Evolutionary conservation across 169 alveolate species (phyloP), one percentile per base, ranked within the genome.

Genomic region (Theileria annulata): DNA sequence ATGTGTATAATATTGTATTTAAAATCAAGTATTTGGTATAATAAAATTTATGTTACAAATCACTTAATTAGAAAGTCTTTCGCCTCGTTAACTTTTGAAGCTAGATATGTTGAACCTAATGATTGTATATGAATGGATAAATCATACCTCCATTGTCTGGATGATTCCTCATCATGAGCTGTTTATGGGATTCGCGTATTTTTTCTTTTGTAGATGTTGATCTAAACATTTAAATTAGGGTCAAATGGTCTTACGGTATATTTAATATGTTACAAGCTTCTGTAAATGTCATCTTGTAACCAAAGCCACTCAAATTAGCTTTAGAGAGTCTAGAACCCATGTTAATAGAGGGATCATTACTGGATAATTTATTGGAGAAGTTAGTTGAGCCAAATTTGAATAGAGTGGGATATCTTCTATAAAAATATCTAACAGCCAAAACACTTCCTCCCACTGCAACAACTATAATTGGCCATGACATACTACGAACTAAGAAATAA

Each of bases 51-150:
- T 19, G 27, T 21, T 25, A 64, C 33, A 25, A n/a, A 19, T 51
- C 17, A 90, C 64, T 92, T 92, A 13, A 91, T 73, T 49, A 92
- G 68, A 51, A 77, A 76, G 71, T 94, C 97, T 75, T 94, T 94
- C 21, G 97, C 97, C 63, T 94, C 97, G 71, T 94, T 94, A 28
- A 94, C 97, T 51, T 94, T 94, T n/a, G 97, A 91, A 13, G 97
- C 97, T 33, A 94, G 78, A 59, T 94, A 94, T 9, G 96, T 94
- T 6, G 97, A 94, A 15, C 96, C 94, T 90, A 67, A 42, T 47
- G 9, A 64, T 6, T 49, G 58, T 21, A 51, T 66, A 21, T 25
- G 3, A 35, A 64, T 79, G 3, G 30, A 23, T 64, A 42, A 27
- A 19, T 56, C 42, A 27, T 80, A 81, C 96, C 97, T 59, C 97